Base-by-base conservation (phyloP, 331 rosid genomes). In the Quercus tomentella region DNA sequence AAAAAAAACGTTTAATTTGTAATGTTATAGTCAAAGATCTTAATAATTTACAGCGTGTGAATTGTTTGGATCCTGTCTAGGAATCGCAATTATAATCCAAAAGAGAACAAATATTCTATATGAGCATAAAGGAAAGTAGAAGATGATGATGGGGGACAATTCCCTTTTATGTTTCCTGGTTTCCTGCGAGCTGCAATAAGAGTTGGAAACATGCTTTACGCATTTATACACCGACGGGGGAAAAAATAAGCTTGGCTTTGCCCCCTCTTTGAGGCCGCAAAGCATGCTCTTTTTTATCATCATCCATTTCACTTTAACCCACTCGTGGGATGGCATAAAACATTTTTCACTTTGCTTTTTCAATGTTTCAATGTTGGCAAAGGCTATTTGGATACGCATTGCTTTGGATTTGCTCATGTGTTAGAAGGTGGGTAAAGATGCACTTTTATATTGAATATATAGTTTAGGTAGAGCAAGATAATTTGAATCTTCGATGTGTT, bases 181-280 rank as follows among this genome's bases (percentile, higher is more conserved):
- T 77, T 88, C 92, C 91, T 80, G 89, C 91, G 90, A 87, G 89
- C 87, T 79, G 79, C 89, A 85, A 82, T 58, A 74, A 83, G 82
- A 83, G 83, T 78, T 76, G 70, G 83, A 86, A 74, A 45, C 70
- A 70, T 77, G 28, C 73, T 70, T 71, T 66, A 6, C 45, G 14
- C 6, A 55, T 76, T 80, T 79, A 77, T 73, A 22, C 23, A 15
- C 30, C 37, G 21, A 41, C 12, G 1, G 20, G 60, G 3, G 10
- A 41, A 41, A 41, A 67, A 76, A 54, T 54, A 72, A 51, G 14
- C 4, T 72, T 25, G 74, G 35, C 69, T 83, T 76, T 69, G 84
- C 87, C 71, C 75, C 70, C 79, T 51, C 41, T 55, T 55, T 73
- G 79, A 56, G 88, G 92, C 90, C 92, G 90, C 85, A 90, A 90